These are phyloP conservation scores for Chlorella sp. DNA, from an alignment of 139 green algal species.

Conservation along the genomic window DNA sequence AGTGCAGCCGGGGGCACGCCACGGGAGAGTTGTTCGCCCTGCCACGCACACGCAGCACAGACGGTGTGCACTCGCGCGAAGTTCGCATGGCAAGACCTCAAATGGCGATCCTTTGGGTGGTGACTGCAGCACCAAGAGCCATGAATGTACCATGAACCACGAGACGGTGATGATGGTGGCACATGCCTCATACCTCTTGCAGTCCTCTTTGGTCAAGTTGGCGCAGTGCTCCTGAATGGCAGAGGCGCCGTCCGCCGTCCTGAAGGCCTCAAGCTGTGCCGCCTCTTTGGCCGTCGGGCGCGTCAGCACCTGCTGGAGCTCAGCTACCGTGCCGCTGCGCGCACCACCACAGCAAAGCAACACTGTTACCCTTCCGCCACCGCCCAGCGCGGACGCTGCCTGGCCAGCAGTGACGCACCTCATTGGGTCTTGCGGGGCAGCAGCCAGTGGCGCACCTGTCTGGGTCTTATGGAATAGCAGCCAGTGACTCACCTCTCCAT, in stretches of 20 bases:
- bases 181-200: background rate
- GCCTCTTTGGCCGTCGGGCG: constrained; percentile 62
- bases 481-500: constrained; percentile 10
- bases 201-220: constrained; percentile 77
- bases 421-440: background rate
- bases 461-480: background rate
- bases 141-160: background rate
- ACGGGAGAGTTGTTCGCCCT: constrained; percentile 17
- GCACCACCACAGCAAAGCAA: background rate
- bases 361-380: background rate
- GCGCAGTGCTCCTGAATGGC: constrained; percentile 67
- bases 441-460: background rate
- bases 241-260: constrained; percentile 51
- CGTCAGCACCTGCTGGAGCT: constrained; percentile 67
- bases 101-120: background rate
- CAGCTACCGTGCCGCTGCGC: constrained; percentile 17
- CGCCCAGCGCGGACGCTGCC: background rate
- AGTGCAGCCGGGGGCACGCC: constrained; percentile 39
- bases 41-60: background rate
- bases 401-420: background rate
- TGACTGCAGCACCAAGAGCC: background rate
- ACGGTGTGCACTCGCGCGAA: background rate
- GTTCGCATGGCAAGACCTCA: background rate
- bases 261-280: constrained; percentile 58
- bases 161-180: background rate